Percentiles rank a stretch among this genome's conserved stretches.
Conservation (phyloP, 495 filamentous ascomycete species). For the Podospora didyma region DNA sequence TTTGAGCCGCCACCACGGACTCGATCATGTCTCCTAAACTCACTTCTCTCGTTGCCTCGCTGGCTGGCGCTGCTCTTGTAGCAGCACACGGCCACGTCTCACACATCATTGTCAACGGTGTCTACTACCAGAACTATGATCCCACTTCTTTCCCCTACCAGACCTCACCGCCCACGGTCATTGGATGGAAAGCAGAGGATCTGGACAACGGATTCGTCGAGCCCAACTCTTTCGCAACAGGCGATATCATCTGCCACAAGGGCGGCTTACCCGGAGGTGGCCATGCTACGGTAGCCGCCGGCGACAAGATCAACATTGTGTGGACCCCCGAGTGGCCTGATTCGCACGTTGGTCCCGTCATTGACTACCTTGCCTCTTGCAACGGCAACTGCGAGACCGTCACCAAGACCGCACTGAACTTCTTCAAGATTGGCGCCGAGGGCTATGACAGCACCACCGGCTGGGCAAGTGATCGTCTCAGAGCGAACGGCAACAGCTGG, state of each 20-base stretch:
- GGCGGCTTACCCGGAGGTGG: slow-evolving; percentile 33
- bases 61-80: slow-evolving; percentile 50
- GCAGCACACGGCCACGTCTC: slow-evolving; percentile 59
- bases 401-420: slow-evolving; percentile 60
- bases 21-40: slow-evolving; percentile 14
- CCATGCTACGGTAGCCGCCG: slow-evolving; percentile 40
- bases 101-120: slow-evolving; percentile 56
- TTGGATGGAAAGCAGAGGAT: slow-evolving; percentile 52
- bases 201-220: slow-evolving; percentile 60
- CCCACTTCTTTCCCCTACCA: slow-evolving; percentile 37
- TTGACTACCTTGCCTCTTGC: slow-evolving; percentile 74
- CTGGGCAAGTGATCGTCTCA: slow-evolving; percentile 67
- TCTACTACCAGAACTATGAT: slow-evolving; percentile 43
- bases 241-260: slow-evolving; percentile 53
- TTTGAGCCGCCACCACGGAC: neutral
- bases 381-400: slow-evolving; percentile 62
- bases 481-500: slow-evolving; percentile 64
- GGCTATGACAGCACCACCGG: slow-evolving; percentile 58
- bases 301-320: slow-evolving; percentile 38
- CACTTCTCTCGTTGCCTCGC: slow-evolving; percentile 34
- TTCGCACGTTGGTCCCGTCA: slow-evolving; percentile 57
- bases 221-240: slow-evolving; percentile 35
- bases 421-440: slow-evolving; percentile 70
- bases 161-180: slow-evolving; percentile 42
- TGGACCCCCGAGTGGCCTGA: slow-evolving; percentile 46